Evolutionary conservation across 441 rosid genomes (phyloP).

Genomic region (Eruca vesicaria): DNA sequence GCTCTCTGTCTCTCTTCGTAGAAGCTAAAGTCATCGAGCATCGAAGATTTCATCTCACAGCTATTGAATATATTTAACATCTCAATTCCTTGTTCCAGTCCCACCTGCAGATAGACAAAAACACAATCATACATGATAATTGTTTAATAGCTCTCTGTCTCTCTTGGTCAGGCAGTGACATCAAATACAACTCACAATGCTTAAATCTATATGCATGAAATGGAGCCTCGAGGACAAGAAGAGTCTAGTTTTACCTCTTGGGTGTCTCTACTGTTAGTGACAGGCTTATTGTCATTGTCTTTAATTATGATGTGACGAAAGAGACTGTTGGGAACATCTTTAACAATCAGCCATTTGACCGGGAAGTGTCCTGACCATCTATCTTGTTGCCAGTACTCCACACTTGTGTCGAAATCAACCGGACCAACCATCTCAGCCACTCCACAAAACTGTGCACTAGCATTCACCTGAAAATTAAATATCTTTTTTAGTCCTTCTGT

Average conservation of each 20-base stretch:
- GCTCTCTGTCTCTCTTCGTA: constrained; percentile 54
- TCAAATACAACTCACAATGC: neutral
- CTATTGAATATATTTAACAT: constrained; percentile 42
- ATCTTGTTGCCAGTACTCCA: constrained; percentile 58
- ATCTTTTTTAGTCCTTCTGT: neutral
- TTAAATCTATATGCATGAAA: neutral
- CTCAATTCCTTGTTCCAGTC: constrained; percentile 44
- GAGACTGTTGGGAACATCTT: constrained; percentile 53
- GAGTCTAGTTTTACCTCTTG: constrained; percentile 44
- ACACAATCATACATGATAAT: neutral
- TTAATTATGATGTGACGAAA: constrained; percentile 53
- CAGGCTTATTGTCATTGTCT: constrained; percentile 55
- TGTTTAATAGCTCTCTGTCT: no score
- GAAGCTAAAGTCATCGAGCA: constrained; percentile 49
- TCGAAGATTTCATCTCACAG: constrained; percentile 39
- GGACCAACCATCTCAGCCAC: constrained; percentile 62
- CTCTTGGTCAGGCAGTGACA: neutral
- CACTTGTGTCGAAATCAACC: constrained; percentile 51
- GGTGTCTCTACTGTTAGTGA: constrained; percentile 60
- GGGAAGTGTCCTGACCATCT: constrained; percentile 63
- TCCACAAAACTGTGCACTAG: constrained; percentile 58
- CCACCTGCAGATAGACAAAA: constrained; percentile 39
- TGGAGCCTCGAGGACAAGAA: neutral
- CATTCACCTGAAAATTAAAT: constrained; percentile 44
- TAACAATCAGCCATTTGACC: constrained; percentile 48